Evolutionary conservation across 805 yeast genomes (phyloP).

Genomic region (Yamadazyma nakazawae): DNA sequence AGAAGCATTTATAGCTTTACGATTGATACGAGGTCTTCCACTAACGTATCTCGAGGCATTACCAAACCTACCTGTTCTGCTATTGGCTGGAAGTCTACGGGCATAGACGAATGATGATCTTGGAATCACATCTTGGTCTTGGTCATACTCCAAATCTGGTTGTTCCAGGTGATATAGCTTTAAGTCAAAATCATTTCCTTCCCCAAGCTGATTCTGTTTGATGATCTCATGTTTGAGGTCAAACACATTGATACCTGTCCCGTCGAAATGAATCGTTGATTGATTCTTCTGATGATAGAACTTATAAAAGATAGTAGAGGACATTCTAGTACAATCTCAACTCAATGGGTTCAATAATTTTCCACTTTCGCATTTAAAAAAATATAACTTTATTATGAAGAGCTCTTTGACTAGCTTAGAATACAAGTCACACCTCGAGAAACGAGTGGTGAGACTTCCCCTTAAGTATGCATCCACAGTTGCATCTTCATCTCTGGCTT

Average conservation of each 20-base stretch:
- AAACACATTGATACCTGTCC: conserved; percentile 93
- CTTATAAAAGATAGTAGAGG: conserved; percentile 82
- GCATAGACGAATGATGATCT: conserved; percentile 83
- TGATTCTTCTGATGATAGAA: conserved; percentile 81
- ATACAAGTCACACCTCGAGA: conserved; percentile 8
- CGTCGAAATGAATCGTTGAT: conserved; percentile 83
- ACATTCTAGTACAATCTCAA: conserved; percentile 45
- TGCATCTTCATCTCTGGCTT: not conserved
- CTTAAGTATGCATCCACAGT: conserved; percentile 8
- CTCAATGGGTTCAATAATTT: not conserved
- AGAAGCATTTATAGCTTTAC: conserved; percentile 33
- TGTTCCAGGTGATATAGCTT: conserved; percentile 55
- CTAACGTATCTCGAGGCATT: conserved; percentile 69
- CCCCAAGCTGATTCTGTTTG: conserved; percentile 71
- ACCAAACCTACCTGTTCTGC: conserved; percentile 41
- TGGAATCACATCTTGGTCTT: conserved; percentile 89
- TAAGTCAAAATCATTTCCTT: conserved; percentile 81
- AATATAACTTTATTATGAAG: not conserved
- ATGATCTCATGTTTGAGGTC: conserved; percentile 92
- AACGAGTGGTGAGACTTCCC: conserved; percentile 11
- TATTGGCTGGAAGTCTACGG: conserved; percentile 66
- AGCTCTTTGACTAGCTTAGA: conserved; percentile 7
- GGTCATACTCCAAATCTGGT: conserved; percentile 68
- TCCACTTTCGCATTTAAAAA: not conserved
- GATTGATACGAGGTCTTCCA: conserved; percentile 58